phyloP scores from a whole-genome alignment of 2,329 filamentous ascomycete species.

The Teratosphaeria destructans region DNA sequence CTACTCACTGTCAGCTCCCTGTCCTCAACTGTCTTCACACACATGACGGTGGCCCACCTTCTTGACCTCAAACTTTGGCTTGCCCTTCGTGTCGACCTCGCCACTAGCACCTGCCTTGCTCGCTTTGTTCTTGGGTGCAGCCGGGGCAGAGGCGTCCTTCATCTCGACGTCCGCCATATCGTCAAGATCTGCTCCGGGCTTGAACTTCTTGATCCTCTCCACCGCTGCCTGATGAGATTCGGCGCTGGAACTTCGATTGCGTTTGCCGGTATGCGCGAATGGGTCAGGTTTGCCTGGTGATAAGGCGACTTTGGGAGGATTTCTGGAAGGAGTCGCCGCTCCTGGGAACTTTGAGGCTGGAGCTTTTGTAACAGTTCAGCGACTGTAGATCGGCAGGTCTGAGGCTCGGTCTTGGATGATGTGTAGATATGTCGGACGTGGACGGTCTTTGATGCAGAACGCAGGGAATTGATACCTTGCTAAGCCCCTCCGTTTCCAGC shows the following conservation, averaged over 20 bases:
- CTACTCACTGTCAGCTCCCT: slow-evolving; percentile 36
- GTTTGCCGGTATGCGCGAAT: not conserved
- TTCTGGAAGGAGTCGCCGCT: not conserved
- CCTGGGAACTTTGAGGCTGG: not conserved
- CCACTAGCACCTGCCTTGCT: slow-evolving; percentile 35
- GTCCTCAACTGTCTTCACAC: not conserved
- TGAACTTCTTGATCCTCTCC: not conserved
- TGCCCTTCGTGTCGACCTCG: slow-evolving; percentile 51
- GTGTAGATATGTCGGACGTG: not conserved
- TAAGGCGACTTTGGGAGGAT: not conserved
- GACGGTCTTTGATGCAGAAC: not conserved
- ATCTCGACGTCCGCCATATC: slow-evolving; percentile 95
- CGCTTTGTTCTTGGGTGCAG: slow-evolving; percentile 42
- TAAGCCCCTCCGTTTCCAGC: not conserved
- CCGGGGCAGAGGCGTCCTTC: slow-evolving; percentile 62
- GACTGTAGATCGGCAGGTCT: not conserved
- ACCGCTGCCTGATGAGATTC: not conserved
- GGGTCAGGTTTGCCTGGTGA: not conserved
- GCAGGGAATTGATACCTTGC: not conserved
- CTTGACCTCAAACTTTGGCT: slow-evolving; percentile 98
- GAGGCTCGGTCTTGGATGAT: not conserved
- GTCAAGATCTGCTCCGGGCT: not conserved
- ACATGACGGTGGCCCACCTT: slow-evolving; percentile 53
- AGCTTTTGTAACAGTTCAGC: not conserved
- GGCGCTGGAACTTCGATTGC: not conserved